A percentile compares a stretch with the other conserved stretches of the same genome.
These are phyloP conservation scores for thale cress (Arabidopsis thaliana) DNA, from an alignment of 345 rosid species.

Conservation along the genomic window TAIR10.1 NC_003074.8:16725501-16726000, in stretches of 20 bases:
- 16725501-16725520: conserved; percentile 53
- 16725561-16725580: conserved; percentile 41
- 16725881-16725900: background rate
- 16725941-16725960: background rate
- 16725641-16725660: background rate
- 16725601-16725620: background rate
- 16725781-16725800: background rate
- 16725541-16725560: conserved; percentile 41
- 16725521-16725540: conserved; percentile 59
- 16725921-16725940: background rate
- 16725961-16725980: conserved; percentile 1
- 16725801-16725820: background rate
- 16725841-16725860: background rate
- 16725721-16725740: background rate
- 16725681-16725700: background rate
- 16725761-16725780: background rate
- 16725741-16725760: background rate
- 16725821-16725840: conserved; percentile 1
- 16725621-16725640: background rate
- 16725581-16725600: conserved; percentile 62
- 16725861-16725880: background rate
- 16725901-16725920: background rate
- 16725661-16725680: background rate
- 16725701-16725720: background rate
- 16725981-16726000: background rate